Base-by-base conservation (phyloP, 129 eudicot species). In the Pseudognaphalium luteoalbum region DNA sequence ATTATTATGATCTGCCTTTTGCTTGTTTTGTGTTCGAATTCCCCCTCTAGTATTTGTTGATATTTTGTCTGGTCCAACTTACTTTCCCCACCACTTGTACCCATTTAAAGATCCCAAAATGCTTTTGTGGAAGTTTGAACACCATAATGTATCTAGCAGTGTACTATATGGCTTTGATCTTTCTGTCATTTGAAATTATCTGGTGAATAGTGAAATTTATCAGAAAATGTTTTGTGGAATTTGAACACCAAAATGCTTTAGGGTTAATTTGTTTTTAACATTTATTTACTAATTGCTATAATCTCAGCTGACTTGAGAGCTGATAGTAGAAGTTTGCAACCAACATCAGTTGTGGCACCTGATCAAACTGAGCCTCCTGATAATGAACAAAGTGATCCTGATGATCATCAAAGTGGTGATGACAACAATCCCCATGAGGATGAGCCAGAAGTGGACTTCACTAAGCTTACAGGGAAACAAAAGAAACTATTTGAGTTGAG, bases 391-490 rank as follows among this genome's bases (percentile, higher is more conserved):
- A 78, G 83, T 57, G 81, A 59, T 10, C 60, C 29, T 39, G 81
- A 82, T 63, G 88, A 83, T 39, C 82, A 74, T 77, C 68, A 85
- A 72, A 80, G 73, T 72, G 81, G 20, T 50, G 89, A 83, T n/a
- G 85, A 80, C 73, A 80, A 81, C 28, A 52, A 71, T 41, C 76
- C 77, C 54, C 66, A 34, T 60, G 88, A 87, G 56, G 89, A 81
- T n/a, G 80, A 83, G 61, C 81, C 77, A 19, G 86, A 75, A 77
- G 86, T 20, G 37, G 91, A 86, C 72, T 68, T 81, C 20, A 58
- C 90, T 39, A 83, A 86, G 67, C 89, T 95, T 28, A 89, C 93
- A 6, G 99, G 99, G 70, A 91, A 88, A 83, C 83, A 91, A 79
- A 91, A 86, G 84, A 95, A 73, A 77, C 72, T 91, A 61, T 95